A percentile compares a stretch with the other conserved stretches of the same genome.
phyloP scores from a whole-genome alignment of 768 basidiomycete genomes.

The Leccinum barrowsii region DNA sequence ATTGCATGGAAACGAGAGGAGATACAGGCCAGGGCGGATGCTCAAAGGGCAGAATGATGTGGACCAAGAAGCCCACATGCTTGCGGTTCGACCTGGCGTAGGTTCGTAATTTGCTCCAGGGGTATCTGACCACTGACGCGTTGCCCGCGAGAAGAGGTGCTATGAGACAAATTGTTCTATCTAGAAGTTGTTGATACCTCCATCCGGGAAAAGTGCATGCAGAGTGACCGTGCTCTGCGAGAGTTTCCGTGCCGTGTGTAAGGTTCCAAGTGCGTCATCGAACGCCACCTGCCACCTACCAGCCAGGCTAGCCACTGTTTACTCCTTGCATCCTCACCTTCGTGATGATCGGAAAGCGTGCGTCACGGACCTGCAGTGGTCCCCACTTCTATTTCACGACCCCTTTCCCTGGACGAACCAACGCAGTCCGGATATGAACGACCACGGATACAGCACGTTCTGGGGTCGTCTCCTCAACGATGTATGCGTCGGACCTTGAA shows the following conservation, averaged over 20 bases:
- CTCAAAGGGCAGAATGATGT: slow-evolving; percentile 23
- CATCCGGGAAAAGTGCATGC: background rate
- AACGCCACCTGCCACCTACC: background rate
- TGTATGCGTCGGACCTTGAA: slow-evolving; percentile 21
- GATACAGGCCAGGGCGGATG: slow-evolving; percentile 47
- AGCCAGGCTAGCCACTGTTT: too few species aligned
- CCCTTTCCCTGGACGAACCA: slow-evolving; percentile 2
- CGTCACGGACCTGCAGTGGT: background rate
- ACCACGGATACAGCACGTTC: slow-evolving; percentile 17
- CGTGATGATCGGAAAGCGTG: slow-evolving; percentile 10
- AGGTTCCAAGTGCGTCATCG: background rate
- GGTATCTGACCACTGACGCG: slow-evolving; percentile 4
- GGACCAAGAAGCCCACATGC: background rate
- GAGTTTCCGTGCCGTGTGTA: background rate
- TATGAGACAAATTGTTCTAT: slow-evolving; percentile 10
- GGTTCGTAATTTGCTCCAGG: slow-evolving; percentile 18
- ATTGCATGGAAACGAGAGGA: slow-evolving; percentile 61
- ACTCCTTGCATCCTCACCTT: background rate
- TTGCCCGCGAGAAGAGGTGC: slow-evolving; percentile 5
- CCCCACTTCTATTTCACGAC: slow-evolving; percentile 17
- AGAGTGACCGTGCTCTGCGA: background rate
- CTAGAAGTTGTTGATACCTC: slow-evolving; percentile 17
- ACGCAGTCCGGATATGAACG: slow-evolving; percentile 23
- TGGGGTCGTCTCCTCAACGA: slow-evolving; percentile 19
- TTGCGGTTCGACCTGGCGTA: slow-evolving; percentile 9